Percentiles rank a stretch among this genome's conserved stretches.
These are phyloP conservation scores for Candida albicans DNA, from an alignment of 1,139 yeast genomes.

Conservation along the genomic window DNA sequence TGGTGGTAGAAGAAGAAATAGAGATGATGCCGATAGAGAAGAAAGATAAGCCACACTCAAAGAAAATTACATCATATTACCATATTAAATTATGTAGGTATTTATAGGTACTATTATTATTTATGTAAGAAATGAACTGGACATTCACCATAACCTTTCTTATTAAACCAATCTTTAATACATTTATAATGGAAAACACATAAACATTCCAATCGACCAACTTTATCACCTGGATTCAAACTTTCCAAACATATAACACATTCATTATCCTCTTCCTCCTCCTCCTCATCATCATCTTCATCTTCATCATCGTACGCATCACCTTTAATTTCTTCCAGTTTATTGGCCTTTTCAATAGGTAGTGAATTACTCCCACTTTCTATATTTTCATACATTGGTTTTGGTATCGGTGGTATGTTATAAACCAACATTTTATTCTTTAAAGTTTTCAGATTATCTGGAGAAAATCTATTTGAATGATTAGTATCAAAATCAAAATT, in stretches of 20 bases:
- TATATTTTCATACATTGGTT: conserved; percentile 41
- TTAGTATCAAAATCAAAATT: conserved; percentile 67
- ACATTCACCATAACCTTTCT: conserved; percentile 83
- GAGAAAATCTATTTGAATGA: conserved; percentile 45
- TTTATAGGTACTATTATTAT: conserved; percentile 11
- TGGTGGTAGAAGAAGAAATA: conserved; percentile 34
- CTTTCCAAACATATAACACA: conserved; percentile 95
- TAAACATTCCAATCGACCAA: conserved; percentile 89
- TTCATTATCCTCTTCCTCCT: conserved; percentile 49
- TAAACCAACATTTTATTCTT: conserved; percentile 86
- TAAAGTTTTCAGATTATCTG: conserved; percentile 42
- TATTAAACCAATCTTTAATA: conserved; percentile 85
- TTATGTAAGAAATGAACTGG: conserved; percentile 66
- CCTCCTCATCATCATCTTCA: conserved; percentile 54
- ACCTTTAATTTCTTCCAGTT: conserved; percentile 5
- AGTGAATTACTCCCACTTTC: conserved; percentile 15
- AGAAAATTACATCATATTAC: too few relatives aligned
- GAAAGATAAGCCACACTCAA: conserved; percentile 34
- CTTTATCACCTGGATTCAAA: conserved; percentile 78
- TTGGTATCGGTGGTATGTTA: conserved; percentile 59
- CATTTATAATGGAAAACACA: conserved; percentile 93
- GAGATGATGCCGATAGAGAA: conserved; percentile 50
- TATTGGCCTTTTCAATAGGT: conserved; percentile 7
- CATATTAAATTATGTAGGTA: too few relatives aligned
- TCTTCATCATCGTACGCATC: conserved; percentile 19